Evolutionary conservation across 306 rosid species (phyloP), one percentile per base, ranked within the genome.

Genomic region (Fragaria ananassa): DNA sequence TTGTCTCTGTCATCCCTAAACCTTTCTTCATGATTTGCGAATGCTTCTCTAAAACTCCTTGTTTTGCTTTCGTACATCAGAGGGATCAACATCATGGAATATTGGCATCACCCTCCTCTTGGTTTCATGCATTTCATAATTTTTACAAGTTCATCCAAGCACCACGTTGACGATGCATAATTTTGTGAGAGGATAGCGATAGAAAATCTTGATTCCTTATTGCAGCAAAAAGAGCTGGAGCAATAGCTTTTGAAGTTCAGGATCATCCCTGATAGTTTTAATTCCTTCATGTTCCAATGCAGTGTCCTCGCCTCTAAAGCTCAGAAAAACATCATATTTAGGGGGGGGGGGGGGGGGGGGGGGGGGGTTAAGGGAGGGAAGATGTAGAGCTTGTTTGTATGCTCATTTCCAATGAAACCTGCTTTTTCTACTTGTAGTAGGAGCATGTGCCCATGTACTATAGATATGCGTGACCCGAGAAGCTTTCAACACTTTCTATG

Each of bases 131-230:
- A 76, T 0, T 76, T 5, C 31, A 76, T 42, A 42, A 76, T 53
- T 31, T 34, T 37, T 14, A 50, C 80, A 47, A 76, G 2, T 37
- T 65, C 80, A 42, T 31, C 57, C 74, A 76, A 76, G 74, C 80
- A 76, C 80, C 80, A 76, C 1, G 54, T 66, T 10, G 80, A 76
- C 3, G 42, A 18, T 5, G 74, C 54, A 25, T 76, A 76, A 15
- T 19, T 41, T 39, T 9, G 2, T 6, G 80, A 76, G 27, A 76
- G 72, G 35, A 76, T 11, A 39, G 67, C 31, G 42, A 67, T 14
- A 23, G 34, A 2, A 57, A 57, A 57, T 3, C 63, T 57, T 23
- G 63, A 57, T n/a, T 57, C 15, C 25, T 57, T 34, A 57, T 21
- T 21, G 63, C 63, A 2, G 34, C 12, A 21, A 10, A 57, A 57